Percentiles rank a stretch among this genome's conserved stretches.
These are phyloP conservation scores for Hypholoma fasciculare DNA, from an alignment of 768 basidiomycete genomes.

Conservation along the genomic window DNA sequence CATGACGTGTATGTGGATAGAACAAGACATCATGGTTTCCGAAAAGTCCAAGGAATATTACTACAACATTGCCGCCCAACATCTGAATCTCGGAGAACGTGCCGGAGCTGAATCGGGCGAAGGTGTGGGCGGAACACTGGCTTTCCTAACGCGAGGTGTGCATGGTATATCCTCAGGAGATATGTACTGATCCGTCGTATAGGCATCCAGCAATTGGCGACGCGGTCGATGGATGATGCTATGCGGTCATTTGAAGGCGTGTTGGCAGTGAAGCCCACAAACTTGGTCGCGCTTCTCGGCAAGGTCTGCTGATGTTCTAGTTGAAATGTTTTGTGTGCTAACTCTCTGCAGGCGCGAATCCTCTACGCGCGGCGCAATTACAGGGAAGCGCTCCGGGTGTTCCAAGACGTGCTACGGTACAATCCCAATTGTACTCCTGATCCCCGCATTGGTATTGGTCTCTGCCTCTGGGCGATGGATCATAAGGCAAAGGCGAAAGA, in stretches of 20 bases:
- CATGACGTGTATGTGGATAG: constrained; percentile 31
- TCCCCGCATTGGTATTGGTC: constrained; percentile 92
- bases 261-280: constrained; percentile 75
- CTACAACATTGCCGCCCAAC: constrained; percentile 66
- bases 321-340: neutral
- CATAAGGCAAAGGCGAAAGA: constrained; percentile 78
- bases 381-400: constrained; percentile 77
- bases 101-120: constrained; percentile 60
- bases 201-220: constrained; percentile 86
- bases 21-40: constrained; percentile 59
- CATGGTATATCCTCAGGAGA: neutral
- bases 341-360: constrained; percentile 66
- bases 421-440: constrained; percentile 85
- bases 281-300: constrained; percentile 84
- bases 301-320: constrained; percentile 52
- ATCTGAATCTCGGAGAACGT: constrained; percentile 62
- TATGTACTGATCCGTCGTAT: neutral
- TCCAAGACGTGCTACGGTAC: constrained; percentile 80
- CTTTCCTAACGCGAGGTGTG: constrained; percentile 68
- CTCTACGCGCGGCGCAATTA: constrained; percentile 78
- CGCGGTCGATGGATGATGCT: constrained; percentile 80
- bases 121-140: constrained; percentile 52
- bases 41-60: constrained; percentile 69
- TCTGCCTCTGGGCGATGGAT: constrained; percentile 91
- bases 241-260: constrained; percentile 80